Conservation (phyloP, 129 eudicot genomes). For the Artemisia argyi region DNA sequence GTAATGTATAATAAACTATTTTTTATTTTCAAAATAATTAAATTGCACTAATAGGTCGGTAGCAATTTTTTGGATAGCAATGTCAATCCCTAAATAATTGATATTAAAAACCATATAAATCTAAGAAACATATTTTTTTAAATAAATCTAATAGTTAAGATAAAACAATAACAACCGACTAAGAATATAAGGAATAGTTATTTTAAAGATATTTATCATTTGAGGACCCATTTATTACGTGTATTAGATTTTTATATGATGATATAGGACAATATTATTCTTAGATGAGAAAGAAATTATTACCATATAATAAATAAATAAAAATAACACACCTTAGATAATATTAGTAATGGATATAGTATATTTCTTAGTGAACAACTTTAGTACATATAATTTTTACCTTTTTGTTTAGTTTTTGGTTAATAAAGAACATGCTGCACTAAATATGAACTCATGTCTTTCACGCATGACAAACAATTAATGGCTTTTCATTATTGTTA, state of each 20-base stretch:
- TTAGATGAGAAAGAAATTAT: too few species aligned
- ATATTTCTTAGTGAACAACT: too few species aligned
- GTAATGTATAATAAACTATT: constrained; percentile 5
- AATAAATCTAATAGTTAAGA: neutral
- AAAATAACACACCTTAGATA: too few species aligned
- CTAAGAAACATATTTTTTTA: neutral
- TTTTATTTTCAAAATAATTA: neutral
- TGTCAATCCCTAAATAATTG: neutral
- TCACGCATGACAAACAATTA: too few species aligned
- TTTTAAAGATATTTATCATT: neutral
- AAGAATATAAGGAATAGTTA: constrained; percentile 16
- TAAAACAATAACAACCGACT: constrained; percentile 20
- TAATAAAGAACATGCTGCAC: too few species aligned
- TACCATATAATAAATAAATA: too few species aligned
- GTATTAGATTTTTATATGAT: neutral
- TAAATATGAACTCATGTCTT: too few species aligned
- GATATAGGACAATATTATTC: too few species aligned
- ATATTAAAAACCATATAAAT: neutral
- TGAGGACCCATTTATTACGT: neutral
- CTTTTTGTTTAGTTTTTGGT: too few species aligned
- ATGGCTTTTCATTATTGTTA: too few species aligned
- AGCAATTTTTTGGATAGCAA: neutral
- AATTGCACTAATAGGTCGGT: constrained; percentile 2
- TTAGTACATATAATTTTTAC: too few species aligned
- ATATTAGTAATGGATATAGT: too few species aligned